Evolutionary conservation across 2,329 filamentous ascomycete genomes (phyloP).

Genomic region (Stagonosporopsis chrysanthemi): DNA sequence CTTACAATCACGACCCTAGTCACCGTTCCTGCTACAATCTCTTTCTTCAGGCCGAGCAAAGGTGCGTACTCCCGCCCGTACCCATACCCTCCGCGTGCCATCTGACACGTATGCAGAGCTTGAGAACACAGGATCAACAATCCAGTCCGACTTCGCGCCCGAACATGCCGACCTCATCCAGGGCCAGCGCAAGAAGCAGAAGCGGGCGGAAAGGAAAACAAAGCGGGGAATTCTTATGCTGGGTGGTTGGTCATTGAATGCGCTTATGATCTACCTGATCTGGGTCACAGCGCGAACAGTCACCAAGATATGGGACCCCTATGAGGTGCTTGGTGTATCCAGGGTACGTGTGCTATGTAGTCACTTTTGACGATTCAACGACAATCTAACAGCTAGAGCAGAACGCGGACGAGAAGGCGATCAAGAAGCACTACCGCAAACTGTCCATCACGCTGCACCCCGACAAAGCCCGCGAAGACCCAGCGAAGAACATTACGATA

Average conservation of each 20-base stretch:
- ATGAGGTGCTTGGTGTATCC: conserved; percentile 88
- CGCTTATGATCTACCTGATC: conserved; percentile 91
- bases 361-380: conserved; percentile 4
- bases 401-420: conserved; percentile 85
- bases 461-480: conserved; percentile 87
- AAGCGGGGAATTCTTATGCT: conserved; percentile 82
- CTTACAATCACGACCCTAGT: conserved; percentile 87
- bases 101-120: conserved; percentile 60
- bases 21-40: conserved; percentile 89
- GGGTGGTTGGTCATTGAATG: conserved; percentile 82
- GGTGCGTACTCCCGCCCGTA: conserved; percentile 50
- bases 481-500: conserved; percentile 85
- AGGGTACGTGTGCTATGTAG: conserved; percentile 63
- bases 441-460: conserved; percentile 89
- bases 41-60: conserved; percentile 80
- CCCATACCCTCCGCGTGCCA: conserved; percentile 3
- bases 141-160: conserved; percentile 81
- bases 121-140: conserved; percentile 80
- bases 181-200: conserved; percentile 81
- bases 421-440: conserved; percentile 89
- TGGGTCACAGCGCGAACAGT: conserved; percentile 73
- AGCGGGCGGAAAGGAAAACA: conserved; percentile 85
- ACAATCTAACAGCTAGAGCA: conserved; percentile 49
- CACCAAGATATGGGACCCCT: conserved; percentile 92
- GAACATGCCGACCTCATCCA: conserved; percentile 85